Evolutionary conservation across 2,329 filamentous ascomycete species (phyloP), one percentile per base, ranked within the genome.

Genomic region (Arachnomyces sp.): DNA sequence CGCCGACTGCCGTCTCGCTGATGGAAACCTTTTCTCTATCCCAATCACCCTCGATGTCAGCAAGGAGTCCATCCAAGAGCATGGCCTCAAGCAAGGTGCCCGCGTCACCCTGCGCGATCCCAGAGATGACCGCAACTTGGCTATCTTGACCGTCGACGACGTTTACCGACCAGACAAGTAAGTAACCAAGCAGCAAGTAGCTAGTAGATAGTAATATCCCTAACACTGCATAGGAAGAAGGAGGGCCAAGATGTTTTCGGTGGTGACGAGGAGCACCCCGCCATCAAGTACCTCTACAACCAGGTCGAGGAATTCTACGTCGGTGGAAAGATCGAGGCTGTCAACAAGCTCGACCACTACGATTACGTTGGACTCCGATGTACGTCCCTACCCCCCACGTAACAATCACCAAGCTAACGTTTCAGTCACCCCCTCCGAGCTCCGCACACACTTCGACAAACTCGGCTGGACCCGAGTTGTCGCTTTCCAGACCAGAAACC

Each of bases 401-500:
- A 16, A 18, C 15, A 34, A 15, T n/a, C 9, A 31, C 15, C 18
- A 8, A 17, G 3, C 28, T 39, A 31, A 25, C 25, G 6, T 28
- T 33, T 25, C 51, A 88, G 84, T 90, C 71, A 93, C 92, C 8
- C 92, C 92, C 49, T 82, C 92, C 36, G 92, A 98, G 72, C 77
- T 98, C 57, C 86, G 92, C 57, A 74, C 86, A 50, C 90, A 96
- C 75, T 98, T 98, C 62, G 92, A 96, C 76, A 98, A 98, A 79
- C 87, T 98, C 56, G 92, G 92, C 70, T 98, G 92, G 92, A 82
- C 84, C 66, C 82, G 83, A 66, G 90, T 98, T 54, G 92, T 98
- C 49, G 92, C 92, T 60, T 98, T 98, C 83, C 92, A 98, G 77
- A 98, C 92, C 50, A 76, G 89, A 65, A 98, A 98, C 72, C 92